These are phyloP conservation scores for Lipomyces anomalus DNA, from an alignment of 805 yeast species.

Conservation along the genomic window DNA sequence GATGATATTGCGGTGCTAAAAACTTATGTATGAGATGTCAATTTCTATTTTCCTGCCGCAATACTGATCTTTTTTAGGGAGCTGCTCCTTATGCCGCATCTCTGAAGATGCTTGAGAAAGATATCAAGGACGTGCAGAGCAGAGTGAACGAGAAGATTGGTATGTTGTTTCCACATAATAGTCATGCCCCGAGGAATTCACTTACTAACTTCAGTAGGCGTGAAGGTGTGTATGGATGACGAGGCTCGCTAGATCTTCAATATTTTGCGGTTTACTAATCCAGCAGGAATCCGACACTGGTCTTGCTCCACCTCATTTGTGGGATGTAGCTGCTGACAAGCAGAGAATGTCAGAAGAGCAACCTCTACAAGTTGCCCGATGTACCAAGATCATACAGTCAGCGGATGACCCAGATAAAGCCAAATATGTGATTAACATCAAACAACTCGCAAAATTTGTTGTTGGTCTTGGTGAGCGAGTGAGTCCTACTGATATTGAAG, in stretches of 20 bases:
- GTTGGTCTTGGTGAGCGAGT: slow-evolving; percentile 95
- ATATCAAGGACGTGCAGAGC: slow-evolving; percentile 74
- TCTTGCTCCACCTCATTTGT: slow-evolving; percentile 89
- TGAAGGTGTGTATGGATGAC: slow-evolving; percentile 12
- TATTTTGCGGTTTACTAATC: not conserved
- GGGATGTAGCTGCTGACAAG: slow-evolving; percentile 97
- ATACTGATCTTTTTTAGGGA: slow-evolving; percentile 41
- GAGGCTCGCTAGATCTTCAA: not conserved
- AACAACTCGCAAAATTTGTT: slow-evolving; percentile 97
- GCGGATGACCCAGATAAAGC: slow-evolving; percentile 68
- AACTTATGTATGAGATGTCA: slow-evolving; percentile 49
- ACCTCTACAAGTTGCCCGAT: slow-evolving; percentile 96
- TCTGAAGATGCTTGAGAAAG: slow-evolving; percentile 78
- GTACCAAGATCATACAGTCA: slow-evolving; percentile 80
- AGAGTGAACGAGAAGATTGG: slow-evolving; percentile 94
- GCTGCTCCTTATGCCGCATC: slow-evolving; percentile 90
- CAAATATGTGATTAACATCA: slow-evolving; percentile 91
- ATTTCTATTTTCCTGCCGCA: not conserved
- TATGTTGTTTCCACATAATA: slow-evolving; percentile 18
- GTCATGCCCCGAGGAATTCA: not conserved
- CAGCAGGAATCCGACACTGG: slow-evolving; percentile 92
- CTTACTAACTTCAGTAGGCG: slow-evolving; percentile 10
- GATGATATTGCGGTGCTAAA: slow-evolving; percentile 96
- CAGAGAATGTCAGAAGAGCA: slow-evolving; percentile 90
- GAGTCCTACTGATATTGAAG: slow-evolving; percentile 97